Percentiles rank a stretch among this genome's conserved stretches.
phyloP scores from a whole-genome alignment of 2,329 filamentous ascomycete genomes.

The Claviceps cyperi region DNA sequence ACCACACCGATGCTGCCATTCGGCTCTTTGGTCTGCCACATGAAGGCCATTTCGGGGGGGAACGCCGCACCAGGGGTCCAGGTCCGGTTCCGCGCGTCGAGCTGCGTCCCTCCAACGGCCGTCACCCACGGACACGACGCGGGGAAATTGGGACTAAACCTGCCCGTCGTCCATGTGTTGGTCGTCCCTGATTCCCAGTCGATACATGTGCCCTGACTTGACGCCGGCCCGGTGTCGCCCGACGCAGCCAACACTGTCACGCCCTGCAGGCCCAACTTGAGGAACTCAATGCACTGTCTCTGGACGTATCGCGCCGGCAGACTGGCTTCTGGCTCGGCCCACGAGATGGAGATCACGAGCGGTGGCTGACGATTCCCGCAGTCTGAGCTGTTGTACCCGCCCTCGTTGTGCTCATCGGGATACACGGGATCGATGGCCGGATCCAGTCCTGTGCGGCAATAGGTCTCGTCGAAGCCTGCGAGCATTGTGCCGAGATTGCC shows the following conservation, averaged over 20 bases:
- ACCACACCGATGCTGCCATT: conserved; percentile 27
- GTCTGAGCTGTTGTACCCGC: neutral
- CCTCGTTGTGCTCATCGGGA: neutral
- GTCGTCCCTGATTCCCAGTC: conserved; percentile 12
- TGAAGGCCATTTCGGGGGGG: neutral
- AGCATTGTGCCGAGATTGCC: neutral
- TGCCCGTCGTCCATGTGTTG: conserved; percentile 20
- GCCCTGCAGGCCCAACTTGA: conserved; percentile 46
- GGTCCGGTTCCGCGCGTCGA: neutral
- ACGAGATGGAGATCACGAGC: neutral
- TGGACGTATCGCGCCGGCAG: neutral
- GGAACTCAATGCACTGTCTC: neutral
- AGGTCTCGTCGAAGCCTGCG: neutral
- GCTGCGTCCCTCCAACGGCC: conserved; percentile 42
- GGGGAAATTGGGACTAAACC: conserved; percentile 20
- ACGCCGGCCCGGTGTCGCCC: conserved; percentile 35
- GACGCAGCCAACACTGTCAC: conserved; percentile 50
- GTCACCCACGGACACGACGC: conserved; percentile 45
- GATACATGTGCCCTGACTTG: neutral
- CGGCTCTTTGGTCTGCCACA: conserved; percentile 18
- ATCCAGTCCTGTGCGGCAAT: neutral
- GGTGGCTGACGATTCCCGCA: neutral
- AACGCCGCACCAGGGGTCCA: conserved; percentile 6
- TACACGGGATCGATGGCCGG: neutral
- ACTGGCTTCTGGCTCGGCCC: neutral